Conservation (phyloP, 345 rosid species). For the Salix arbutifolia region DNA sequence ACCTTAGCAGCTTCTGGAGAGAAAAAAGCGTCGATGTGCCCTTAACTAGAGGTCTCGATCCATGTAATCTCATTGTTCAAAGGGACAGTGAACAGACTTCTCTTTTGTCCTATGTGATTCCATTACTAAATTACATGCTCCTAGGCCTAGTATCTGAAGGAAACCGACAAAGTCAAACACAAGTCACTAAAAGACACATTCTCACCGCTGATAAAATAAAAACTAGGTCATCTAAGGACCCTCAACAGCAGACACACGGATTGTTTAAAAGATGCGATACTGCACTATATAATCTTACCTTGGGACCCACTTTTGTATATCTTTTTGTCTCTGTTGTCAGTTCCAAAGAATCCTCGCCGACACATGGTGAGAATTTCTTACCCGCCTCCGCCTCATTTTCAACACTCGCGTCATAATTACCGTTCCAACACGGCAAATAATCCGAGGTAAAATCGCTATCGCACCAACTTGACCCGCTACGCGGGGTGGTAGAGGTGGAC, state of each 20-base stretch:
- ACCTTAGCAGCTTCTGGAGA: not conserved
- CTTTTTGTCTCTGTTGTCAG: conserved; percentile 22
- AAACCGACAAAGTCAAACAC: conserved; percentile 15
- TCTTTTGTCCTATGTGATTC: conserved; percentile 10
- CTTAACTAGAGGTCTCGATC: conserved; percentile 2
- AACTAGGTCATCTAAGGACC: conserved; percentile 19
- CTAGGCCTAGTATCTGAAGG: not conserved
- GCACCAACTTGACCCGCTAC: conserved; percentile 68
- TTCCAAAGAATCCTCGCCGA: conserved; percentile 46
- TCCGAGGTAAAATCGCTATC: conserved; percentile 73
- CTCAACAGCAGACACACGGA: conserved; percentile 38
- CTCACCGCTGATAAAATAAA: not conserved
- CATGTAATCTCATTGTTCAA: conserved; percentile 8
- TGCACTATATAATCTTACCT: conserved; percentile 36
- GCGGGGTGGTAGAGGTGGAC: conserved; percentile 35
- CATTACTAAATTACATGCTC: not conserved
- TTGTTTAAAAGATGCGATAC: conserved; percentile 18
- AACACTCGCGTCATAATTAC: conserved; percentile 24
- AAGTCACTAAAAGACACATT: conserved; percentile 22
- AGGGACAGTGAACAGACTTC: conserved; percentile 14
- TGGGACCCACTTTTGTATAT: conserved; percentile 38
- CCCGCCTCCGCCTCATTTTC: conserved; percentile 14
- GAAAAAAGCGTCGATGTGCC: not conserved
- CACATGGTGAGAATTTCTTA: conserved; percentile 38
- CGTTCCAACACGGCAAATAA: conserved; percentile 48